Evolutionary conservation across 2,329 filamentous ascomycete species (phyloP), one percentile per base, ranked within the genome.

Genomic region (Ophiostoma perfectum): DNA sequence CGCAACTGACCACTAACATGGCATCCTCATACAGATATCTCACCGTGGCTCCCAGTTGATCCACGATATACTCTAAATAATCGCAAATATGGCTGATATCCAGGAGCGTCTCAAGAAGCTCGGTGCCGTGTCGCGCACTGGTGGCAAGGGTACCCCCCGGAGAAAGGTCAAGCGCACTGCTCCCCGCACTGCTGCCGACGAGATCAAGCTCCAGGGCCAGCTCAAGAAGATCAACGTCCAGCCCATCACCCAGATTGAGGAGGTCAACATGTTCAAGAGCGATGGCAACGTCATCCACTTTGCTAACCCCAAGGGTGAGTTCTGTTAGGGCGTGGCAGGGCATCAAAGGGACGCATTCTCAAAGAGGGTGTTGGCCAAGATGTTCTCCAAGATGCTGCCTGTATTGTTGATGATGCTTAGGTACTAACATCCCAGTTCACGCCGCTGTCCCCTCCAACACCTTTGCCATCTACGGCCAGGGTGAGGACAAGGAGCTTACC

Each of bases 251-350:
- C 92, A 91, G 74, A 99, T 99, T 77, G 95, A 99, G 89, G 95
- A 99, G 86, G 95, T 99, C 81, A 99, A 99, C 90, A 99, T 99
- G 95, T 99, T 99, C 90, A 99, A 99, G 91, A 90, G 91, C 80
- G 95, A 99, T 80, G 95, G 95, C 81, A 99, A 99, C 82, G 95
- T 99, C 81, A 98, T 99, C 78, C 95, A 99, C 88, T 99, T 99
- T 81, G 90, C 92, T 77, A 92, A 92, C 78, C 95, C 95, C 76
- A 97, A 97, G 87, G 95, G 95, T 98, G 83, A 78, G 87, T 66
- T 27, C 14, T 66, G 42, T n/a, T 14, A 5, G 27, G 27, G 27
- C 27, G 27, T 27, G 27, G 27, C 27, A 27, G 27, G 27, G 27
- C 27, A 27, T 27, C 27, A 27, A 27, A 27, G 27, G 27, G 27